Evolutionary conservation across 306 rosid genomes (phyloP).

Genomic region (Urtica urens): DNA sequence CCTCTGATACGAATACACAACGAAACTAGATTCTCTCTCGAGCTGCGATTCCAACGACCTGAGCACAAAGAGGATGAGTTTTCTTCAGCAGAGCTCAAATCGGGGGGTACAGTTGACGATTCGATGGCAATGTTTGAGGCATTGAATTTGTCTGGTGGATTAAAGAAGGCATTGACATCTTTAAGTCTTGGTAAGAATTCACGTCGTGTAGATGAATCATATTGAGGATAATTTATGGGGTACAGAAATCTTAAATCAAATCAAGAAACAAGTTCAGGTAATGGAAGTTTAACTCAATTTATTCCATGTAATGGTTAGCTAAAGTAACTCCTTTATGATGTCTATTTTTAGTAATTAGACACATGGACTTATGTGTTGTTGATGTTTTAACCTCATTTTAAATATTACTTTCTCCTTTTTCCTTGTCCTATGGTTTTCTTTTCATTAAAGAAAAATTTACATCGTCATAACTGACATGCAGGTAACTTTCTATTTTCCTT

Average conservation of each 20-base stretch:
- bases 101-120: slow-evolving; percentile 82
- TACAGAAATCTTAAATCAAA: not conserved
- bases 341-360: too few species aligned
- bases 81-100: slow-evolving; percentile 54
- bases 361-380: not conserved
- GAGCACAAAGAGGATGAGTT: slow-evolving; percentile 52
- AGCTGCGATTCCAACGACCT: slow-evolving; percentile 63
- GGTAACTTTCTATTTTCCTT: slow-evolving; percentile 83
- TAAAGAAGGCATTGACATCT: slow-evolving; percentile 68
- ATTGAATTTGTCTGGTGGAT: slow-evolving; percentile 63
- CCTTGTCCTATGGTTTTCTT: not conserved
- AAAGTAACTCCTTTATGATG: too few species aligned
- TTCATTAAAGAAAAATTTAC: not conserved
- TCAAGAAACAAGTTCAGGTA: slow-evolving; percentile 1
- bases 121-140: slow-evolving; percentile 78
- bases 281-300: too few species aligned
- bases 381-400: not conserved
- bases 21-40: slow-evolving; percentile 62
- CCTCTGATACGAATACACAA: slow-evolving; percentile 69
- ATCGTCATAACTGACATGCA: slow-evolving; percentile 24
- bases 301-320: too few species aligned
- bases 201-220: slow-evolving; percentile 5
- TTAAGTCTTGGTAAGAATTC: slow-evolving; percentile 58
- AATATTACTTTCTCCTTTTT: not conserved
- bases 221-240: not conserved